Evolutionary conservation across 2,329 filamentous ascomycete species (phyloP), one percentile per base, ranked within the genome.

Genomic region (Beauveria pseudobassiana): DNA sequence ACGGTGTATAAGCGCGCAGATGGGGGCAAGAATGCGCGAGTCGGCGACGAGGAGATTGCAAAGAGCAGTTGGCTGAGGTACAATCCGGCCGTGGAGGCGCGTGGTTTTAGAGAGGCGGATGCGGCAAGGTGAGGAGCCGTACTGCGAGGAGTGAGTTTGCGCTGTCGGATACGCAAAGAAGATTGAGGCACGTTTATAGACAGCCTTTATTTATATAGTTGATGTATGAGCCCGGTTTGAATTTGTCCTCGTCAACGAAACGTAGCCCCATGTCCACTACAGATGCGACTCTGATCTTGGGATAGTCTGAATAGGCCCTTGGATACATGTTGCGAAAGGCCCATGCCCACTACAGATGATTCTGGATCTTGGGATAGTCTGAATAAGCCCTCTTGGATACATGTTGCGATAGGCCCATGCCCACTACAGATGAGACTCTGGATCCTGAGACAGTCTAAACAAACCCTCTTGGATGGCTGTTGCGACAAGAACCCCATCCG

Each of bases 1-100:
- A 68, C 67, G 2, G 63, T 71, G 24, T 69, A 67, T 51, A 67
- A 67, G 63, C 64, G 68, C 3, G 66, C 64, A 0, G 68, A 70
- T 49, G 65, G 64, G 6, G 20, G 18, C 30, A 43, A 42, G 22
- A 59, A 59, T 20, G n/a, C 12, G 2, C 42, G 26, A n/a, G 26
- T 59, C 9, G 54, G 42, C 30, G 8, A 51, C n/a, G 55, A 59
- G 0, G 49, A 63, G 30, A 26, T 63, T 42, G 61, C 51, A 2
- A 42, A 42, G 28, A 6, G 5, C 10, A 59, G 49, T 34, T 53
- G 55, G 50, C 40, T 63, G 10, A 55, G 56, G 14, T 63, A 63
- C 18, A 63, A 63, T 16, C 49, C 61, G 20, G 61, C 61, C 1
- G 56, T 59, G 4, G 54, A 63, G 49, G 61, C 61, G n/a, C 59